Conservation (phyloP, 306 rosid species). For the Pachyrhizus erosus region DNA sequence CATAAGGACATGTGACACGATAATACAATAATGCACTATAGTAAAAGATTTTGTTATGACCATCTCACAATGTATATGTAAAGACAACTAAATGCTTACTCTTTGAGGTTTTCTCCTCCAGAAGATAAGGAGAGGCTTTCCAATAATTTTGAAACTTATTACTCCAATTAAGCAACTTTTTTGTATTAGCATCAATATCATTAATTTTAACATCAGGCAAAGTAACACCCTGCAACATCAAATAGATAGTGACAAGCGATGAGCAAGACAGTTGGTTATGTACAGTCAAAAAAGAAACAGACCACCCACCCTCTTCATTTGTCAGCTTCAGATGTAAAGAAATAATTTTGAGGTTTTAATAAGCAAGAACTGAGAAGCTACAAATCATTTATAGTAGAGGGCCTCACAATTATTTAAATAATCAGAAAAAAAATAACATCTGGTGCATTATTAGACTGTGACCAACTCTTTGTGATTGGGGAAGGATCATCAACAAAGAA, state of each 20-base stretch:
- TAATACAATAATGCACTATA: not conserved
- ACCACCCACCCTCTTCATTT: not conserved
- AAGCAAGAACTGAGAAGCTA: not conserved
- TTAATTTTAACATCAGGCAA: constrained; percentile 47
- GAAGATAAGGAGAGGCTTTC: constrained; percentile 62
- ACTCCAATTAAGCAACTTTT: constrained; percentile 34
- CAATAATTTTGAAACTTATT: constrained; percentile 44
- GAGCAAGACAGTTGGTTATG: not conserved
- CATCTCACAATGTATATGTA: not conserved
- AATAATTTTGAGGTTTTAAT: not conserved
- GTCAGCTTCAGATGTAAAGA: not conserved
- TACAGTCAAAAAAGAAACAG: not conserved
- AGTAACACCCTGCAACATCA: constrained; percentile 51
- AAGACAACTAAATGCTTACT: constrained; percentile 42
- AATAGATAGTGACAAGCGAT: not conserved
- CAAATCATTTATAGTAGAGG: not conserved
- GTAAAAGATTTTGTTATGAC: not conserved
- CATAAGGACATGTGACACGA: not conserved
- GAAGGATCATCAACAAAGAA: not conserved
- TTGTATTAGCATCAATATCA: constrained; percentile 29
- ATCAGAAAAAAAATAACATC: not conserved
- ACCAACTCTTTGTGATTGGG: not conserved
- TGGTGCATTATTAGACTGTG: not conserved
- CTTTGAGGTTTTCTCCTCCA: constrained; percentile 51
- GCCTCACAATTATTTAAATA: not conserved